Percentiles rank a stretch among this genome's conserved stretches.
Conservation (phyloP, 2,329 filamentous ascomycete species). For the Sclerotinia borealis region DNA sequence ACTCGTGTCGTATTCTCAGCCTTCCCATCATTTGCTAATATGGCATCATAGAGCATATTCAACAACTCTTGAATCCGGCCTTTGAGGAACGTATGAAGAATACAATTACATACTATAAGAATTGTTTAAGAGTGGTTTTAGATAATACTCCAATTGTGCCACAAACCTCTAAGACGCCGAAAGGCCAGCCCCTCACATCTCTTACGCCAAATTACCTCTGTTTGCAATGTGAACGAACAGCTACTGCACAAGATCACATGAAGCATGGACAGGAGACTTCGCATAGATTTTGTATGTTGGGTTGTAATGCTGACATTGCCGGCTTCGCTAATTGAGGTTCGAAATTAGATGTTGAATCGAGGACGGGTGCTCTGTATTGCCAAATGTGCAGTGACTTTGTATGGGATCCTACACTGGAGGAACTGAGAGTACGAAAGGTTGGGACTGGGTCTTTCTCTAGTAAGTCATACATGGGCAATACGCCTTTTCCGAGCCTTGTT, state of each 20-base stretch:
- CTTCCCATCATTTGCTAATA: slow-evolving; percentile 22
- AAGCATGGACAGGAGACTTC: slow-evolving; percentile 63
- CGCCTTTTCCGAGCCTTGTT: neutral
- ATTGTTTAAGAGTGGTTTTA: slow-evolving; percentile 63
- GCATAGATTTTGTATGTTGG: slow-evolving; percentile 65
- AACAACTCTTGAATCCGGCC: slow-evolving; percentile 55
- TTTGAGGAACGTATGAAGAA: slow-evolving; percentile 57
- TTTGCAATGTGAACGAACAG: slow-evolving; percentile 65
- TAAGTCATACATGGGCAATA: slow-evolving; percentile 34
- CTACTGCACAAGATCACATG: slow-evolving; percentile 57
- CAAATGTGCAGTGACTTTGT: slow-evolving; percentile 78
- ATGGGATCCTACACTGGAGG: slow-evolving; percentile 75
- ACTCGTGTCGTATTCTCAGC: slow-evolving; percentile 12
- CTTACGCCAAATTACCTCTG: slow-evolving; percentile 66
- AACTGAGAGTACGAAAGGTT: slow-evolving; percentile 64
- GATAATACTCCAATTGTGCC: slow-evolving; percentile 58
- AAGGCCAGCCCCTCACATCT: slow-evolving; percentile 52
- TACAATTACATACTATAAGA: slow-evolving; percentile 66
- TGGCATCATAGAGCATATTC: slow-evolving; percentile 60
- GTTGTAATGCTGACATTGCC: neutral
- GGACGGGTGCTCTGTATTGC: slow-evolving; percentile 69
- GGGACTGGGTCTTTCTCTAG: slow-evolving; percentile 60
- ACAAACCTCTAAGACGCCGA: slow-evolving; percentile 56
- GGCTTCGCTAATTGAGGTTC: slow-evolving; percentile 11
- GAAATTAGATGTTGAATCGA: slow-evolving; percentile 65